Conservation (phyloP, 495 filamentous ascomycete species). For the Podospora fimiseda region DNA sequence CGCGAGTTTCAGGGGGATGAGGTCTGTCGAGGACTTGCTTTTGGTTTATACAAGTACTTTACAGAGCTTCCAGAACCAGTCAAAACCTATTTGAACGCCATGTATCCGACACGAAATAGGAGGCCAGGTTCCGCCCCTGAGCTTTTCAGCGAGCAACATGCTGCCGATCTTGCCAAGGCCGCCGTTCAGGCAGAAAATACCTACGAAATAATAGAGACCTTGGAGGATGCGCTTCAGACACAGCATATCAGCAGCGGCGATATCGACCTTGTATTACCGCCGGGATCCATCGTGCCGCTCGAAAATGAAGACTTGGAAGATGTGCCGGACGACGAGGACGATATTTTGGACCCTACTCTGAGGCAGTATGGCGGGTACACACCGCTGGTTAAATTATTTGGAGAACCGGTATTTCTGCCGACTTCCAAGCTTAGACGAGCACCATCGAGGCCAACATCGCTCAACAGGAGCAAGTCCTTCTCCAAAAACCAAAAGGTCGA, state of each 20-base stretch:
- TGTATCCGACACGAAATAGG: constrained; percentile 40
- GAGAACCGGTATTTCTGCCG: constrained; percentile 77
- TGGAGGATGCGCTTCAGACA: constrained; percentile 66
- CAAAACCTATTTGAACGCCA: constrained; percentile 53
- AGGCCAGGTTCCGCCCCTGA: constrained; percentile 53
- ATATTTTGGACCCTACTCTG: constrained; percentile 52
- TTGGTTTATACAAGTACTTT: constrained; percentile 90
- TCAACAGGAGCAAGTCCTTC: constrained; percentile 66
- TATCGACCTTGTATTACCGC: constrained; percentile 77
- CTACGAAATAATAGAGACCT: constrained; percentile 59
- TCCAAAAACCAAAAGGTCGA: constrained; percentile 75
- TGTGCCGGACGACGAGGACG: constrained; percentile 50
- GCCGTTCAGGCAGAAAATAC: constrained; percentile 75
- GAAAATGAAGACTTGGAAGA: constrained; percentile 46
- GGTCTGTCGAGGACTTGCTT: constrained; percentile 79
- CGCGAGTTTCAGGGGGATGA: constrained; percentile 92
- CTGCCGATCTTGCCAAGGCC: constrained; percentile 76
- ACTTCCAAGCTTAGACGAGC: constrained; percentile 81
- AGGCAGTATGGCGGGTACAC: constrained; percentile 70
- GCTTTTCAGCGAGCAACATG: constrained; percentile 87
- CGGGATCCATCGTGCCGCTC: constrained; percentile 59
- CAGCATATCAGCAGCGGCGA: constrained; percentile 79
- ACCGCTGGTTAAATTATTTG: constrained; percentile 66
- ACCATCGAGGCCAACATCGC: constrained; percentile 74
- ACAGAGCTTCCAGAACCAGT: constrained; percentile 70